Base-by-base conservation (phyloP, 495 filamentous ascomycete species). In the Penicillium turbatum region DNA sequence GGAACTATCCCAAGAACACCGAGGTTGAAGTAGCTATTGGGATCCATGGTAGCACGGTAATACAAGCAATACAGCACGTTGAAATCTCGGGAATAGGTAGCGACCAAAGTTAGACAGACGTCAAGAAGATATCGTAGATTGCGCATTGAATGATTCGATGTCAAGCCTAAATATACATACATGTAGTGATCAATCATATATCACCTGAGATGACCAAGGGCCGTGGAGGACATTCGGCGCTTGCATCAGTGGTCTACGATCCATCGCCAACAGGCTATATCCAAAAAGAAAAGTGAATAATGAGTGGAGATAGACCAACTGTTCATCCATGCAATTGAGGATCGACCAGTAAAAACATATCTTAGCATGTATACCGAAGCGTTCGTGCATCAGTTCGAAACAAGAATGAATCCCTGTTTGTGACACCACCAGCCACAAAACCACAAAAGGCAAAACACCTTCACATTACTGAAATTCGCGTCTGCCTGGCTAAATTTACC, bases 371-470 rank as follows among this genome's bases (percentile, higher is more conserved):
- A 54, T 15, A 19, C 45, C 38, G 27, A 55, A 41, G 12, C 17
- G 32, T 27, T 36, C 17, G 31, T 34, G 32, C 10, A 26, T 13
- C 32, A 27, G 32, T 48, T 42, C 30, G 37, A 51, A 51, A 51
- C 48, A 51, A 43, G 49, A 40, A 11, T 35, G 27, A 42, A 43
- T 35, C 49, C 49, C 27, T 31, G 49, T 29, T 21, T 32, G 49
- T 43, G 39, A 10, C 34, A 35, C 30, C 2, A 43, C 11, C 15
- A 36, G 7, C 21, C 13, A 37, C 8, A 3, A 16, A 6, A 29
- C 17, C 19, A 36, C 29, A 24, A 30, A 1, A 9, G n/a, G 10
- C 8, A 36, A 29, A 50, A 40, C n/a, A 12, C 15, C 6, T 10
- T 51, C 15, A 16, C 49, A 36, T 40, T 35, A 6, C 30, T 24